phyloP scores from a whole-genome alignment of 1,284 basidiomycete genomes.

The Psilocybe mexicana region DNA sequence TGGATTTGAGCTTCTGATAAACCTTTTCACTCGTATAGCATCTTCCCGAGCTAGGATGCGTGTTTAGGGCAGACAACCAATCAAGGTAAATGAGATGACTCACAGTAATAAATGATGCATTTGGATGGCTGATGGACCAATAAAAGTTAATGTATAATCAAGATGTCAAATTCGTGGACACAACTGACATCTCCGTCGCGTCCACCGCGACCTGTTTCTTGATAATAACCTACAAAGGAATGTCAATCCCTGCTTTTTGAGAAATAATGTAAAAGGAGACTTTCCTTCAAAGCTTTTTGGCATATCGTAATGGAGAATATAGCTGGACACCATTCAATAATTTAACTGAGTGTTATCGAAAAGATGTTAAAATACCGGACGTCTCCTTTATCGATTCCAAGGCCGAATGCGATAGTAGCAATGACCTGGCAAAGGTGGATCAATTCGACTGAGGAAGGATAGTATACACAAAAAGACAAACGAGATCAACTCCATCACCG shows the following conservation, averaged over 20 bases:
- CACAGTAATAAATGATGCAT: constrained; percentile 83
- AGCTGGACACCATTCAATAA: constrained; percentile 39
- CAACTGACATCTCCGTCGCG: constrained; percentile 72
- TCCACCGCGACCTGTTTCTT: constrained; percentile 87
- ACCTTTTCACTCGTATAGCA: constrained; percentile 51
- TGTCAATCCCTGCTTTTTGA: constrained; percentile 4
- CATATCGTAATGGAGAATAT: constrained; percentile 77
- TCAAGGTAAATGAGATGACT: constrained; percentile 20
- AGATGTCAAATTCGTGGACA: background rate
- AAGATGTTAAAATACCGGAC: constrained; percentile 51
- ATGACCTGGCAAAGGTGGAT: constrained; percentile 34
- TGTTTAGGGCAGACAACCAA: background rate
- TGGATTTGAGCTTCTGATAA: constrained; percentile 52
- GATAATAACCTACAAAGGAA: constrained; percentile 70
- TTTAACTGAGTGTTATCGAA: background rate
- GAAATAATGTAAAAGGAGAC: constrained; percentile 25
- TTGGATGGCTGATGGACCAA: constrained; percentile 60
- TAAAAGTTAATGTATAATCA: background rate
- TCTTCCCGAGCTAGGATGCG: constrained; percentile 70
- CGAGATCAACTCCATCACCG: constrained; percentile 59
- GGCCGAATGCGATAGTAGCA: constrained; percentile 79
- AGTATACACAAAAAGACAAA: constrained; percentile 32
- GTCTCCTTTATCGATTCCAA: constrained; percentile 86
- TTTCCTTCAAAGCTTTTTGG: constrained; percentile 81
- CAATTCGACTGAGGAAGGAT: background rate